Percentiles rank a stretch among this genome's conserved stretches.
These are phyloP conservation scores for Capronia americana DNA, from an alignment of 2,329 filamentous ascomycete species.

Conservation along the genomic window DNA sequence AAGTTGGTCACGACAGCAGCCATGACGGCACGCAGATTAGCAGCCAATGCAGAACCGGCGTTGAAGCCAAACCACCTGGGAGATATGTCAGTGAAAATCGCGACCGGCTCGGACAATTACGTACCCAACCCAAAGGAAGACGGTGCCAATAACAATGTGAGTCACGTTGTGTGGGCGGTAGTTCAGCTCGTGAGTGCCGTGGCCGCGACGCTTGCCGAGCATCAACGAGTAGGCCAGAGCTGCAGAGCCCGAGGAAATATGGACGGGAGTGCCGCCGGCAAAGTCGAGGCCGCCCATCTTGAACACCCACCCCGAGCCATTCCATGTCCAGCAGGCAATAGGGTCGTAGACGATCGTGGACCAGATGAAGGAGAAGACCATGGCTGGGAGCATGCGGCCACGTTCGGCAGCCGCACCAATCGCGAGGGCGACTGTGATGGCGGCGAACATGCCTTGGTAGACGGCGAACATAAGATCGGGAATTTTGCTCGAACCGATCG, in stretches of 20 bases:
- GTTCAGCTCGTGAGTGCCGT: slow-evolving; percentile 80
- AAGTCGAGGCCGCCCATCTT: slow-evolving; percentile 84
- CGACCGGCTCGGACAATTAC: slow-evolving; percentile 2
- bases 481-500: slow-evolving; percentile 73
- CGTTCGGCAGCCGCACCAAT: slow-evolving; percentile 85
- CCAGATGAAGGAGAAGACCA: slow-evolving; percentile 95
- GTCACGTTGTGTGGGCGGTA: slow-evolving; percentile 86
- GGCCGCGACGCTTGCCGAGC: slow-evolving; percentile 78
- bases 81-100: slow-evolving; percentile 53
- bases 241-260: slow-evolving; percentile 68
- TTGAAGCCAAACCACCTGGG: slow-evolving; percentile 89
- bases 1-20: slow-evolving; percentile 86
- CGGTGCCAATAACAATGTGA: slow-evolving; percentile 88
- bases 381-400: slow-evolving; percentile 84
- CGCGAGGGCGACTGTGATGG: slow-evolving; percentile 74
- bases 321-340: slow-evolving; percentile 96
- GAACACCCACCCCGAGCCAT: slow-evolving; percentile 78
- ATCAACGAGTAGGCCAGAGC: slow-evolving; percentile 90
- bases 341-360: slow-evolving; percentile 88
- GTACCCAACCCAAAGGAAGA: slow-evolving; percentile 86
- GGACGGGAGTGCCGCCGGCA: slow-evolving; percentile 87
- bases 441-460: slow-evolving; percentile 80
- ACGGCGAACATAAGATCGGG: slow-evolving; percentile 85
- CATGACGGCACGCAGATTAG: slow-evolving; percentile 85
- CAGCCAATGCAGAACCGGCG: slow-evolving; percentile 78